Percentiles rank a stretch among this genome's conserved stretches.
These are phyloP conservation scores for Ashbya aceris DNA, from an alignment of 1,139 yeast genomes.

Conservation along the genomic window DNA sequence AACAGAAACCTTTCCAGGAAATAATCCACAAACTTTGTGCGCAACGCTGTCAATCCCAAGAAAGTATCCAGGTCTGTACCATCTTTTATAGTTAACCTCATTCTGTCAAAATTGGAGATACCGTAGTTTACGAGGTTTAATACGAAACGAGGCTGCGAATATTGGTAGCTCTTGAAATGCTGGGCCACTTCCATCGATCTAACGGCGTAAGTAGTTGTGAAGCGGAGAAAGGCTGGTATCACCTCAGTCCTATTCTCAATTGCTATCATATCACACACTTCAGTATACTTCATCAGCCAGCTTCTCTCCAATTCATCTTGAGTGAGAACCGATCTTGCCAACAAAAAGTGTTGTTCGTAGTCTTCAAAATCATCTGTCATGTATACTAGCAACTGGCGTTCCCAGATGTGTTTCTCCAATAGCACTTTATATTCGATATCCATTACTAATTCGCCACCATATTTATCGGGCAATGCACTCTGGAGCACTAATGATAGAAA, in stretches of 20 bases:
- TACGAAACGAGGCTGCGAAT: background rate
- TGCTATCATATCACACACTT: background rate
- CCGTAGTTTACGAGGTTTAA: background rate
- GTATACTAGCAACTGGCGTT: background rate
- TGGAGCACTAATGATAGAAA: background rate
- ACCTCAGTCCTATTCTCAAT: background rate
- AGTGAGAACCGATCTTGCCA: background rate
- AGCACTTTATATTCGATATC: background rate
- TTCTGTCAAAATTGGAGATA: background rate
- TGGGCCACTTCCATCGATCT: background rate
- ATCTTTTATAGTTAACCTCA: background rate
- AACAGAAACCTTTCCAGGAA: constrained; percentile 2
- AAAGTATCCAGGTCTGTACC: background rate
- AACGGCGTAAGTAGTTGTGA: background rate
- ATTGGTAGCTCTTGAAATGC: background rate
- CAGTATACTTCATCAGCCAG: background rate
- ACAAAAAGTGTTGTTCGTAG: background rate
- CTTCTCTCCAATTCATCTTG: background rate
- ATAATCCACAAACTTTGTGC: background rate
- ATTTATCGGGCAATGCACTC: background rate
- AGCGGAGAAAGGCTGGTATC: background rate
- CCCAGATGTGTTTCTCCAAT: background rate
- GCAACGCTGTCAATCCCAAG: background rate
- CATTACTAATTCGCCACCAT: background rate
- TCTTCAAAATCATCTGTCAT: background rate